phyloP scores from a whole-genome alignment of 2,329 filamentous ascomycete species.

The Colletotrichum lupini region DNA sequence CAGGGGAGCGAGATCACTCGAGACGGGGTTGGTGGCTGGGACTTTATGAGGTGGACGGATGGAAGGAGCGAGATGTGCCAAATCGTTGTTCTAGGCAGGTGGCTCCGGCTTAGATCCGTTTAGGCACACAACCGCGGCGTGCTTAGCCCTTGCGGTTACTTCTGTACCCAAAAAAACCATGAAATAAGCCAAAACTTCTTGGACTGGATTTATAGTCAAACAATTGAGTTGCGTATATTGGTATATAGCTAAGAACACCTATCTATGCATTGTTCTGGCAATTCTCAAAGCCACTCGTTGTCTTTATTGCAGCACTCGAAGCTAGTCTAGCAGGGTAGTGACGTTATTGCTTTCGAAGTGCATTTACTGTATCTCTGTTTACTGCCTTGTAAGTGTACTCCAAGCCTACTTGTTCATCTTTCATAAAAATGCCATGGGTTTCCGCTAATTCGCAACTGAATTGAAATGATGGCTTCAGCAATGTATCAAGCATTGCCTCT shows the following conservation, averaged over 20 bases:
- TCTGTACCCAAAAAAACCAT: background rate
- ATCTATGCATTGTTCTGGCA: no score
- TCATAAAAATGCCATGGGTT: no score
- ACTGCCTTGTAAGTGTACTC: no score
- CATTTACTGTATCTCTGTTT: no score
- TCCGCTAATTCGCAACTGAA: no score
- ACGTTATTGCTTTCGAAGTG: background rate
- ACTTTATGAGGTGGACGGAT: background rate
- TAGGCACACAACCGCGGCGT: background rate
- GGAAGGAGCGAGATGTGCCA: background rate
- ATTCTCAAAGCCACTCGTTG: background rate
- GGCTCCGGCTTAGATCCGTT: background rate
- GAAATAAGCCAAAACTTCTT: background rate
- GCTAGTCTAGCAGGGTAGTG: background rate
- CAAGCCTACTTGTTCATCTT: no score
- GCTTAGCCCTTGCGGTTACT: background rate
- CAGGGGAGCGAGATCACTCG: background rate
- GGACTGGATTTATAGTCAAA: background rate
- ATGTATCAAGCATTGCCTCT: background rate
- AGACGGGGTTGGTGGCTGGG: background rate
- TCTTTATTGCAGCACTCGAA: no score
- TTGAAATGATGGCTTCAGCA: background rate
- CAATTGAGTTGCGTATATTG: no score
- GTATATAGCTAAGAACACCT: no score
- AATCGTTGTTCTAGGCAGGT: background rate